Base-by-base conservation (phyloP, 352 stramenopile genomes). In the Pilasporangium apinafurcum region DNA sequence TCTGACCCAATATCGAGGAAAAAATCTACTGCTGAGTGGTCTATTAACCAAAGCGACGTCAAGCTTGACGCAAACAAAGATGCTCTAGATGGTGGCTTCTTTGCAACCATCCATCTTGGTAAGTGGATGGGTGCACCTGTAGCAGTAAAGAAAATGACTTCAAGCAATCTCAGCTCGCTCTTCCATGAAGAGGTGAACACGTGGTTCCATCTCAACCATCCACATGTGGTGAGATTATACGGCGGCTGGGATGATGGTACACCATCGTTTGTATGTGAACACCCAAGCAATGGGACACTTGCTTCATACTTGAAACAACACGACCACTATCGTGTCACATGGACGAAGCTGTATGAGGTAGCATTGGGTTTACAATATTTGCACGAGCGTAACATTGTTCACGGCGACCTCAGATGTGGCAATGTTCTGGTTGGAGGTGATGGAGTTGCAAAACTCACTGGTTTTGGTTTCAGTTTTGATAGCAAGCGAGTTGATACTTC, bases 281-380 rank as follows among this genome's bases (percentile, higher is more conserved):
- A 16, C 4, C 29, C 37, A 9, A 5, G 22, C 12, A 24, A 25
- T 5, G 16, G 51, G 3, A 49, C 44, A 31, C 12, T 59, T 8
- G n/a, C n/a, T n/a, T n/a, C n/a, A n/a, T n/a, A n/a, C n/a, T n/a
- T n/a, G n/a, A n/a, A n/a, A n/a, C n/a, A n/a, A n/a, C n/a, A n/a
- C n/a, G n/a, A n/a, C n/a, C n/a, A n/a, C n/a, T n/a, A n/a, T n/a
- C n/a, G n/a, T n/a, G n/a, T n/a, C n/a, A 52, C 45, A 13, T 48
- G 28, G 32, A n/a, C 40, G 9, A 32, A 27, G 2, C 8, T 60
- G 37, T 35, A 32, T 3, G 52, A 55, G 24, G 41, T 27, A 9
- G 48, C 44, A 24, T 30, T 54, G 16, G 77, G 69, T 6, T 45
- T 90, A 3, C 26, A 36, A 17, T 88, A 76, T 51, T 10, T 53